Conservation (phyloP, 805 yeast species). For the Zygotorulaspora florentina region DNA sequence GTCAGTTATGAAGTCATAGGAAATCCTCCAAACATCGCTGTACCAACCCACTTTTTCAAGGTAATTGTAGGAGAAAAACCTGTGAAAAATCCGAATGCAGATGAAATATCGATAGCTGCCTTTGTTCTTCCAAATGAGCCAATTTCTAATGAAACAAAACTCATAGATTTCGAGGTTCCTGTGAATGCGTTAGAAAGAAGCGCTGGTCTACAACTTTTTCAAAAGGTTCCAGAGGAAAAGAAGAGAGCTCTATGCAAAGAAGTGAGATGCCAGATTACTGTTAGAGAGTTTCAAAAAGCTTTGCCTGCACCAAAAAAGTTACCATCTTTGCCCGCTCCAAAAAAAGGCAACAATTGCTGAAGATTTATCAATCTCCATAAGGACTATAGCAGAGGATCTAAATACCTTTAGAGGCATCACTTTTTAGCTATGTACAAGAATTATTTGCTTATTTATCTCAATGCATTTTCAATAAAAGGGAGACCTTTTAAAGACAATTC, state of each 20-base stretch:
- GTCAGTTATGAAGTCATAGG: constrained; percentile 93
- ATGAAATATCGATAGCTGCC: constrained; percentile 70
- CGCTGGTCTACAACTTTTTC: constrained; percentile 77
- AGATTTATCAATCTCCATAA: no score
- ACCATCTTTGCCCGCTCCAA: no score
- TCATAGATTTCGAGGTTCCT: constrained; percentile 80
- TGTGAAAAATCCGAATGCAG: constrained; percentile 31
- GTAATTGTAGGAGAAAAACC: constrained; percentile 77
- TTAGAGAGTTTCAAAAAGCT: constrained; percentile 42
- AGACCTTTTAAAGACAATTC: constrained; percentile 8
- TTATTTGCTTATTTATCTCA: constrained; percentile 5
- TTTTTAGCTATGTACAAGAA: no score
- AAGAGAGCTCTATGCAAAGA: constrained; percentile 71
- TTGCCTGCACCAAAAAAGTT: constrained; percentile 18
- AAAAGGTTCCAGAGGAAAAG: constrained; percentile 55
- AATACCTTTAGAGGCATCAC: no score
- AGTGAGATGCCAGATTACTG: constrained; percentile 70
- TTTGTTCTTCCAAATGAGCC: constrained; percentile 89
- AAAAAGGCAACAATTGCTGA: background rate
- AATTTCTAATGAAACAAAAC: constrained; percentile 66
- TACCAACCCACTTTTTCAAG: constrained; percentile 96
- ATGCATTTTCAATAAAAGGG: constrained; percentile 8
- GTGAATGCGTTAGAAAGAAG: constrained; percentile 84
- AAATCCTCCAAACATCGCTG: constrained; percentile 93
- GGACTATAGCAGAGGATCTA: no score